Percentiles rank a stretch among this genome's conserved stretches.
Evolutionary conservation across 2,329 filamentous ascomycete genomes (phyloP).

Genomic region (Westerdykella ornata): DNA sequence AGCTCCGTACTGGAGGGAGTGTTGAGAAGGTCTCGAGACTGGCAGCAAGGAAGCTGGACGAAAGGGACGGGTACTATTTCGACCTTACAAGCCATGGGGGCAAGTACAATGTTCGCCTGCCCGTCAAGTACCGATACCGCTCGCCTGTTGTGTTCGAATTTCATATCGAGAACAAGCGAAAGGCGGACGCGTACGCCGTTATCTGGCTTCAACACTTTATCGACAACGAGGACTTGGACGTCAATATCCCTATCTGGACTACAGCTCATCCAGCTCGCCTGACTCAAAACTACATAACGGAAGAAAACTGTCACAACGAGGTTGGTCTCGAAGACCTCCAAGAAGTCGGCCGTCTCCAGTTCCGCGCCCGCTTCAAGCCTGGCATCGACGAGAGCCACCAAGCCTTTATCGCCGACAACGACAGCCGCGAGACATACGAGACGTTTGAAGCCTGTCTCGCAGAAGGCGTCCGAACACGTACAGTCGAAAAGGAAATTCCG

Average conservation of each 20-base stretch:
- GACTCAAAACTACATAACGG: conserved; percentile 87
- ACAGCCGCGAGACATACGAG: conserved; percentile 87
- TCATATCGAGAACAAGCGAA: conserved; percentile 60
- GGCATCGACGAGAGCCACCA: conserved; percentile 84
- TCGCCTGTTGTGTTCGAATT: conserved; percentile 88
- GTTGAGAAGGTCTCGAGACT: conserved; percentile 61
- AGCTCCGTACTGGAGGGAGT: conserved; percentile 77
- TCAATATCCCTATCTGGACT: conserved; percentile 87
- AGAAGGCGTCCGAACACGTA: conserved; percentile 70
- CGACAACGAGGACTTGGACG: conserved; percentile 68
- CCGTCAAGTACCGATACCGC: conserved; percentile 83
- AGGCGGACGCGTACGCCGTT: conserved; percentile 66
- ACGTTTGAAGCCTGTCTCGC: conserved; percentile 88
- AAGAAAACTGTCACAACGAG: conserved; percentile 61
- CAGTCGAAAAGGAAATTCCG: conserved; percentile 68
- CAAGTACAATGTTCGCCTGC: conserved; percentile 61
- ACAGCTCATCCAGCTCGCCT: conserved; percentile 69
- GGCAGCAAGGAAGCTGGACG: conserved; percentile 53
- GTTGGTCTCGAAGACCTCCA: conserved; percentile 70
- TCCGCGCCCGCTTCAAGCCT: conserved; percentile 76
- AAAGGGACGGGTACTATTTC: conserved; percentile 56
- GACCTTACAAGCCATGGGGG: conserved; percentile 48
- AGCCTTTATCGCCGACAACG: conserved; percentile 76
- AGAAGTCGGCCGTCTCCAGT: conserved; percentile 73
- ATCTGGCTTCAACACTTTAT: conserved; percentile 81